phyloP scores from a whole-genome alignment of 2,329 filamentous ascomycete species.

The Nemania serpens region DNA sequence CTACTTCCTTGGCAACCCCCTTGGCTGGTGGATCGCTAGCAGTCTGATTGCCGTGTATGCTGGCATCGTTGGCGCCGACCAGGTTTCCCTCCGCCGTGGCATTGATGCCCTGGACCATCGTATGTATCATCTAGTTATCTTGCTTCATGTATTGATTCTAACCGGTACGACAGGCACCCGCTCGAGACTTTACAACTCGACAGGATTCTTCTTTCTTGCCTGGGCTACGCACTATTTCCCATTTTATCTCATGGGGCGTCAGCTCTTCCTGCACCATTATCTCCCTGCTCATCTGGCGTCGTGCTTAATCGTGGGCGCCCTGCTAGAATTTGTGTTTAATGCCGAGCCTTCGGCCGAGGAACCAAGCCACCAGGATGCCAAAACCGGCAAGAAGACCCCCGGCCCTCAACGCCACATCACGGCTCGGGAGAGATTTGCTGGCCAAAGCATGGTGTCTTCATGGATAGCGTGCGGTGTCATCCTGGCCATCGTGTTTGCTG shows the following conservation, averaged over 20 bases:
- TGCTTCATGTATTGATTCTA: constrained; percentile 16
- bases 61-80: constrained; percentile 89
- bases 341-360: constrained; percentile 73
- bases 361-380: constrained; percentile 49
- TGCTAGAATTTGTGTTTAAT: constrained; percentile 96
- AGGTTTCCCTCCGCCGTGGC: constrained; percentile 89
- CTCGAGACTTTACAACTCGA: constrained; percentile 95
- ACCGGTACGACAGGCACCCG: constrained; percentile 68
- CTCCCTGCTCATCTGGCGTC: constrained; percentile 93
- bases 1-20: constrained; percentile 95
- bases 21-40: constrained; percentile 97
- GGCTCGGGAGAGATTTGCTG: constrained; percentile 80
- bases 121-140: constrained; percentile 59
- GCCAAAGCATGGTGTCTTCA: constrained; percentile 74
- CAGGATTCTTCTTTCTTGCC: constrained; percentile 97
- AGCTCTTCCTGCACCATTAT: constrained; percentile 98
- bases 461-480: constrained; percentile 82
- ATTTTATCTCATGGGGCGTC: constrained; percentile 97
- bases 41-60: constrained; percentile 91
- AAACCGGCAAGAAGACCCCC: constrained; percentile 51
- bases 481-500: constrained; percentile 68
- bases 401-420: constrained; percentile 65
- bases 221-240: constrained; percentile 98
- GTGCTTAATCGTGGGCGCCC: constrained; percentile 83
- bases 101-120: constrained; percentile 91